Evolutionary conservation across 106 monocot genomes (phyloP), one percentile per base, ranked within the genome.

Genomic region (Amphibolis antarctica): DNA sequence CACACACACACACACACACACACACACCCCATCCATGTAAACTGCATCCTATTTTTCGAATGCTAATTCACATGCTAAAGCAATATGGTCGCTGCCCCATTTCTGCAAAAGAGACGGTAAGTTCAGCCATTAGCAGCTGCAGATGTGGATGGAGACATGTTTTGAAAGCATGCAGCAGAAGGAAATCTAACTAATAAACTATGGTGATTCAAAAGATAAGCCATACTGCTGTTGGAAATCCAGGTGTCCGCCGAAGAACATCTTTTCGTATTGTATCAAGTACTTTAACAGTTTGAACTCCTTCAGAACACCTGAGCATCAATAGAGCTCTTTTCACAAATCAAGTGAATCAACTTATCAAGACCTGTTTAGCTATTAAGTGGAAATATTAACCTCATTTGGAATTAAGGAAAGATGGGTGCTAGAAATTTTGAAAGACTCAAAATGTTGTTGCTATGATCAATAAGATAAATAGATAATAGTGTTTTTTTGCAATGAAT

Each of bases 1-100:
- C n/a, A n/a, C n/a, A n/a, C n/a, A n/a, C n/a, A n/a, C n/a, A n/a
- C n/a, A n/a, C n/a, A n/a, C n/a, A n/a, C n/a, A 36, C 36, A 7
- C 36, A 36, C 7, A 36, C 36, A 36, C 36, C 2, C 2, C 4
- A 36, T 36, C 36, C n/a, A 36, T 36, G 36, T 7, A 36, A 36
- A 36, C 7, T 36, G 4, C 36, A 36, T 36, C 36, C 2, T 2
- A 7, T 7, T 36, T 36, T 36, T 36, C 36, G 44, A 72, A 72
- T n/a, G 64, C 64, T 49, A 72, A 65, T 17, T 72, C 64, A 29
- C 72, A 72, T 20, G 28, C 72, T 18, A 72, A 17, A 44, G 72
- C 72, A 55, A 72, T 15, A 50, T 72, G 72, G 45, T 72, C 72
- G 45, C 72, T 72, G 26, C 72, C 72, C 72, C 72, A 72, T 65